Conservation (phyloP, 495 filamentous ascomycete genomes). For the Penicillium canariense region DNA sequence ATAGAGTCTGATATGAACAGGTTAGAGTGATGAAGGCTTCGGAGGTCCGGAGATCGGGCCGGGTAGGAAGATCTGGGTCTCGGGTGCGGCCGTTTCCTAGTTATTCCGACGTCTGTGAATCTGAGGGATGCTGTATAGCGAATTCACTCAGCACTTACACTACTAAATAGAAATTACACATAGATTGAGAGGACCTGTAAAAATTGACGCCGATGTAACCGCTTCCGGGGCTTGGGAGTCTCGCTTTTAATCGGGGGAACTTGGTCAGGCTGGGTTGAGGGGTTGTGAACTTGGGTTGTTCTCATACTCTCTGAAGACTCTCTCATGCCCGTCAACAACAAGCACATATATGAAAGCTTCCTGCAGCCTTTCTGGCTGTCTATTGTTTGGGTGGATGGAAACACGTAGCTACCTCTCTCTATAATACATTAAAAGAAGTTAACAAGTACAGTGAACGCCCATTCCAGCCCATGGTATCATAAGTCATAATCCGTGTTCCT, state of each 20-base stretch:
- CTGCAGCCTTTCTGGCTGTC: background rate
- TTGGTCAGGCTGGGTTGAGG: too few relatives aligned
- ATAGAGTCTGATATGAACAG: background rate
- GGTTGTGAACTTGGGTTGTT: too few relatives aligned
- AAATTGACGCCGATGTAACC: too few relatives aligned
- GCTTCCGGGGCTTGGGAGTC: too few relatives aligned
- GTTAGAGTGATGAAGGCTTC: background rate
- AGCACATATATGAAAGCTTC: background rate
- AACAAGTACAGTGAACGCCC: too few relatives aligned
- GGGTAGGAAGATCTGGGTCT: slow-evolving; percentile 11
- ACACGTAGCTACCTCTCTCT: background rate
- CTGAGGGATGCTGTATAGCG: too few relatives aligned
- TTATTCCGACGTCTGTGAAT: slow-evolving; percentile 12
- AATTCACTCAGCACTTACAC: too few relatives aligned
- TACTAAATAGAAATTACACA: too few relatives aligned
- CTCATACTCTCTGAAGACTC: too few relatives aligned
- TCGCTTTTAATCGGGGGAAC: too few relatives aligned
- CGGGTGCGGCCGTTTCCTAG: slow-evolving; percentile 16
- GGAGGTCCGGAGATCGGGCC: slow-evolving; percentile 20
- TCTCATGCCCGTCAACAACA: too few relatives aligned
- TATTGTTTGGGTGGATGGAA: background rate
- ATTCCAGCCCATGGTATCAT: slow-evolving; percentile 7
- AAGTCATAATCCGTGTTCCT: background rate
- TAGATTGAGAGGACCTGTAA: too few relatives aligned
- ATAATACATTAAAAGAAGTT: background rate